Evolutionary conservation across 2,329 filamentous ascomycete genomes (phyloP).

Genomic region (Cladosporium oxysporum): DNA sequence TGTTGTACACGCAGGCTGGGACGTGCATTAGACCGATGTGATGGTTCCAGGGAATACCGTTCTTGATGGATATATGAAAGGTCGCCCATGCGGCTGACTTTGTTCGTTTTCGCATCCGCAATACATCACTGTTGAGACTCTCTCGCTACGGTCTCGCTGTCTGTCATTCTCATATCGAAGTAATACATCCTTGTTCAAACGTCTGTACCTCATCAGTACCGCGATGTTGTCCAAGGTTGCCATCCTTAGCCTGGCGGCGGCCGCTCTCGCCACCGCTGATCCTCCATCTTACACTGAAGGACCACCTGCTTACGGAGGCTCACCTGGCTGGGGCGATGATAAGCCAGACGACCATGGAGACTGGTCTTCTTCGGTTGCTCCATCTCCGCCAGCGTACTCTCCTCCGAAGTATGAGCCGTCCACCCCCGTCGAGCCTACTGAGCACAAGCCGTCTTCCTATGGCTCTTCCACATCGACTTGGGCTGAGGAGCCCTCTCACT

Average conservation of each 20-base stretch:
- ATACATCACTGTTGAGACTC: conserved; percentile 17
- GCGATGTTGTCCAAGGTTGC: conserved; percentile 15
- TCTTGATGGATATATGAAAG: conserved; percentile 13
- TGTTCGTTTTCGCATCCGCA: not conserved
- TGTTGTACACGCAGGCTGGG: conserved; percentile 19
- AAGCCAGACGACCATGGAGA: conserved; percentile 8
- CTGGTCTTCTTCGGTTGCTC: not conserved
- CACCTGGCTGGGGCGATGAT: not conserved
- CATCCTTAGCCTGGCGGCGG: conserved; percentile 13
- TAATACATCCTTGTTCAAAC: not conserved
- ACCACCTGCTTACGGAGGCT: not conserved
- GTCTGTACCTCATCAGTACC: not conserved
- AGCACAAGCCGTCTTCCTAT: not conserved
- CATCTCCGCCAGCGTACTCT: not conserved
- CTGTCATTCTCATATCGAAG: conserved; percentile 4
- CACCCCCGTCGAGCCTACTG: conserved; percentile 2
- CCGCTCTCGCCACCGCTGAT: conserved; percentile 1
- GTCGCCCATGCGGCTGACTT: conserved; percentile 2
- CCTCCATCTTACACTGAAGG: conserved; percentile 12
- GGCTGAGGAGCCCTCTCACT: not conserved
- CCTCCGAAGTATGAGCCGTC: not conserved
- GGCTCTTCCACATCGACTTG: not conserved
- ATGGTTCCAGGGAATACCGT: not conserved
- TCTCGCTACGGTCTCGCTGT: conserved; percentile 17
- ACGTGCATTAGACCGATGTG: conserved; percentile 18